phyloP scores from a whole-genome alignment of 768 basidiomycete genomes.

The Pleurotus citrinopileatus region DNA sequence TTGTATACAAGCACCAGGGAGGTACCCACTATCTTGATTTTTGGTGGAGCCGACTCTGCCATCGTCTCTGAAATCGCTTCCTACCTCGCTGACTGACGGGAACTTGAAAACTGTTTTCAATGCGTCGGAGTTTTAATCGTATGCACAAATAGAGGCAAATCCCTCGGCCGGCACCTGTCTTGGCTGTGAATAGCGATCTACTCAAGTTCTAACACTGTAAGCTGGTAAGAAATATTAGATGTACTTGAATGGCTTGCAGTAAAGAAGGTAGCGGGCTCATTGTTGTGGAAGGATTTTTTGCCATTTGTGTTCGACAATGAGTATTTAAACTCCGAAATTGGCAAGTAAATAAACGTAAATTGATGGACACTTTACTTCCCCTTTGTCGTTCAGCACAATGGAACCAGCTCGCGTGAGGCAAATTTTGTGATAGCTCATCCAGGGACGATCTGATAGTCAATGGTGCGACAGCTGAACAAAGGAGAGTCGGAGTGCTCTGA shows the following conservation, averaged over 20 bases:
- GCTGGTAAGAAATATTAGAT: neutral
- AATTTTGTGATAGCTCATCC: neutral
- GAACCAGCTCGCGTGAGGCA: neutral
- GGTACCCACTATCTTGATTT: conserved; percentile 38
- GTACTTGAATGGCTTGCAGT: neutral
- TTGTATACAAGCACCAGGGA: neutral
- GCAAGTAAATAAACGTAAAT: neutral
- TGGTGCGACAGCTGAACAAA: conserved; percentile 1
- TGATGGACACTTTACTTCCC: neutral
- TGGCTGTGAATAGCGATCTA: neutral
- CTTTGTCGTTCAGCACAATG: conserved; percentile 8
- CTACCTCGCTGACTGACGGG: neutral
- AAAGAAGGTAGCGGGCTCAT: too few relatives aligned
- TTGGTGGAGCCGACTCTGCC: conserved; percentile 33
- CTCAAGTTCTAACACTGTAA: neutral
- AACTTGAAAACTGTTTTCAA: neutral
- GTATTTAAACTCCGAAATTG: neutral
- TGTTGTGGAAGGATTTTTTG: neutral
- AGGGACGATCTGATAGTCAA: neutral
- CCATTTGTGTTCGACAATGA: neutral
- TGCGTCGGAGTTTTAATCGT: neutral
- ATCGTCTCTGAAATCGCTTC: conserved; percentile 20
- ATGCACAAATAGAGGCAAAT: neutral
- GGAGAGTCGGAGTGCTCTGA: conserved; percentile 4
- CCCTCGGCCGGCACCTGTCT: neutral